phyloP scores from a whole-genome alignment of 2,329 filamentous ascomycete species.

The Thielaviopsis ethacetica region DNA sequence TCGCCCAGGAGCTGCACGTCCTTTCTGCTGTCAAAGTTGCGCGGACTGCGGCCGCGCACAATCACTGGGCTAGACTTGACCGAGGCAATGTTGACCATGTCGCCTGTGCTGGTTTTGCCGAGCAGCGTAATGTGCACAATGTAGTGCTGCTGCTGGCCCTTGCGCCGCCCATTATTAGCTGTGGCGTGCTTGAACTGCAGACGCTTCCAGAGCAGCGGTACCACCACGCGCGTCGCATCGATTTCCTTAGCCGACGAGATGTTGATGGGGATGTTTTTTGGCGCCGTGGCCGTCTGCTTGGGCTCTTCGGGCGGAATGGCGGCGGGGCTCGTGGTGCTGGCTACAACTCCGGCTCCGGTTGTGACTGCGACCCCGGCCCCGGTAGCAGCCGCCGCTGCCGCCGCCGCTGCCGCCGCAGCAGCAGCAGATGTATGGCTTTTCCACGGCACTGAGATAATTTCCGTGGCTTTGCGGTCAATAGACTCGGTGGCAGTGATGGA shows the following conservation, averaged over 20 bases:
- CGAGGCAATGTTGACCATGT: conserved; percentile 61
- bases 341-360: too few relatives aligned
- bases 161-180: conserved; percentile 85
- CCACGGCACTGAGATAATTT: conserved; percentile 95
- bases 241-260: conserved; percentile 46
- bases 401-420: conserved; percentile 12
- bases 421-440: conserved; percentile 38
- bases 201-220: conserved; percentile 84
- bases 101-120: conserved; percentile 53
- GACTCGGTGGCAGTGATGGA: conserved; percentile 78
- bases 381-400: conserved; percentile 15
- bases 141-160: conserved; percentile 91
- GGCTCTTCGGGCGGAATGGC: conserved; percentile 24
- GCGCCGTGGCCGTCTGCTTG: conserved; percentile 31
- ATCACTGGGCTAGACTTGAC: conserved; percentile 88
- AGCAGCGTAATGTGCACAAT: conserved; percentile 72
- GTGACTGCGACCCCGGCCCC: too few relatives aligned
- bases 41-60: conserved; percentile 76
- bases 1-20: conserved; percentile 57
- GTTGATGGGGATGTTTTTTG: conserved; percentile 39
- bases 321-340: too few relatives aligned
- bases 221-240: conserved; percentile 60
- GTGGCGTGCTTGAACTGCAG: conserved; percentile 93
- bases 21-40: conserved; percentile 86
- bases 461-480: conserved; percentile 78